These are phyloP conservation scores for Helichrysum umbraculigerum DNA, from an alignment of 129 eudicot genomes.

Conservation along the genomic window DNA sequence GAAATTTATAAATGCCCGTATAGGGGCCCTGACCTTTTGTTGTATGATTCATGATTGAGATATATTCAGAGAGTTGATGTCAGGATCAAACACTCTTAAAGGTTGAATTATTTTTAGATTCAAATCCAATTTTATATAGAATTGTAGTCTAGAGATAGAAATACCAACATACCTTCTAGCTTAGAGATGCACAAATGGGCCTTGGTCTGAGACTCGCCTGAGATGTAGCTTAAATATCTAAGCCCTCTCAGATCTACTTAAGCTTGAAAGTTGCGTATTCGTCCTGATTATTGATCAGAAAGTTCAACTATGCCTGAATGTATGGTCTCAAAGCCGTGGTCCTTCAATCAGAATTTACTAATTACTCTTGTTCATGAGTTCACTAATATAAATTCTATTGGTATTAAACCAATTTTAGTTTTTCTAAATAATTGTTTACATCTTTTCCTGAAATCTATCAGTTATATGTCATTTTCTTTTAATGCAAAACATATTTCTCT, in stretches of 20 bases:
- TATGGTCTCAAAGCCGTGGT: neutral
- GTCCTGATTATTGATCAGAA: neutral
- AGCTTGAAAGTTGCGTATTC: neutral
- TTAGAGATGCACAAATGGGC: neutral
- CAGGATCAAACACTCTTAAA: neutral
- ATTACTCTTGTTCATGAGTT: neutral
- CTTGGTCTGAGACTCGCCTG: no score
- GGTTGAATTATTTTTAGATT: neutral
- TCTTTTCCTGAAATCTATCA: no score
- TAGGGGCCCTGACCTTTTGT: neutral
- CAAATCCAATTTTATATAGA: neutral
- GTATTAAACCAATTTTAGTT: no score
- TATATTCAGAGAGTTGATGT: neutral
- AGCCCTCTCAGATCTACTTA: neutral
- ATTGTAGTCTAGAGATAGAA: neutral
- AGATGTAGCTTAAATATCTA: neutral
- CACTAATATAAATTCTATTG: no score
- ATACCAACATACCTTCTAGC: constrained; percentile 8
- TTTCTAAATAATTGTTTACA: no score
- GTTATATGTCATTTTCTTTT: no score
- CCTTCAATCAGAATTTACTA: neutral
- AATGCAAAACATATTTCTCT: no score
- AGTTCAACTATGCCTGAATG: neutral
- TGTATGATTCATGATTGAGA: neutral
- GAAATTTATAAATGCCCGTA: neutral